Conservation (phyloP, 2,329 filamentous ascomycete species). For the Claviceps fusiformis region DNA sequence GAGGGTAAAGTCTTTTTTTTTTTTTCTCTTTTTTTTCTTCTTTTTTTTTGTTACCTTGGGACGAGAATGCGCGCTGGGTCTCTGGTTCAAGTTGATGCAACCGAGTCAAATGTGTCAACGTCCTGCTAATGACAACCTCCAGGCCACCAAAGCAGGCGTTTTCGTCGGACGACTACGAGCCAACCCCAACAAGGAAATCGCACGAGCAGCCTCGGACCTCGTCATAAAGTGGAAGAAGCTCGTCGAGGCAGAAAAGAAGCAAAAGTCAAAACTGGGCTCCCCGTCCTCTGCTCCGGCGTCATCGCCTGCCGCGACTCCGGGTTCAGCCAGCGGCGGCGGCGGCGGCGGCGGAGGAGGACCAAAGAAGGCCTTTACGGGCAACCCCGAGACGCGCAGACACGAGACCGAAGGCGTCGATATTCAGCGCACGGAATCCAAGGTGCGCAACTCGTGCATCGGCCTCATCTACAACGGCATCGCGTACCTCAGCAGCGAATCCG, state of each 20-base stretch:
- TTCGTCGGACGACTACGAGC: constrained; percentile 68
- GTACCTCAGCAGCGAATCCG: constrained; percentile 54
- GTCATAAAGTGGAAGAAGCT: constrained; percentile 79
- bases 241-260: constrained; percentile 51
- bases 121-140: background rate
- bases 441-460: constrained; percentile 75
- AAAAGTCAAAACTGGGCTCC: constrained; percentile 27
- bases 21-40: background rate
- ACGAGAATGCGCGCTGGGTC: too few relatives aligned
- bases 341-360: constrained; percentile 8
- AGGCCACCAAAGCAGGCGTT: constrained; percentile 82
- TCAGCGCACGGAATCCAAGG: constrained; percentile 57
- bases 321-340: constrained; percentile 21
- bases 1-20: constrained; percentile 38
- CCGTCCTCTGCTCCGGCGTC: constrained; percentile 34
- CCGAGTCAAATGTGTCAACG: background rate
- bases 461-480: constrained; percentile 86
- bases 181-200: constrained; percentile 71
- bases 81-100: background rate
- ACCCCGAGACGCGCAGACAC: constrained; percentile 69
- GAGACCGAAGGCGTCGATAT: constrained; percentile 69
- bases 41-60: too few relatives aligned
- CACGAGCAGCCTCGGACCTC: constrained; percentile 63
- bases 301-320: constrained; percentile 30
- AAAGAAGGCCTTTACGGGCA: constrained; percentile 42